Conservation (phyloP, 495 filamentous ascomycete species). For the Lichina pygmaea region DNA sequence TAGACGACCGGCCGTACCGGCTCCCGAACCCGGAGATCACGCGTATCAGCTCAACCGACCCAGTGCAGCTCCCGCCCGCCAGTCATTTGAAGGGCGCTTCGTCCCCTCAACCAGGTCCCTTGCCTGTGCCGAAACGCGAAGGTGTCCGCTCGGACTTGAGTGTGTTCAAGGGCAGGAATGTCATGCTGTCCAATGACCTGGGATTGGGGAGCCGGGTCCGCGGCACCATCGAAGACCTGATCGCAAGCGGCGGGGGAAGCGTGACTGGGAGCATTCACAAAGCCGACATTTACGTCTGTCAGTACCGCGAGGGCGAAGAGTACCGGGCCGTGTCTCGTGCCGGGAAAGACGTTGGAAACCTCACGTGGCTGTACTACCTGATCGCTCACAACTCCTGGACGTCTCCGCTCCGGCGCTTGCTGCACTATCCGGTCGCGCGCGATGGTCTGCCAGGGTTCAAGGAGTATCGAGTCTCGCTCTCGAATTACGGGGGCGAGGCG, state of each 20-base stretch:
- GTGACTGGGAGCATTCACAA: slow-evolving; percentile 37
- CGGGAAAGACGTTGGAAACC: slow-evolving; percentile 64
- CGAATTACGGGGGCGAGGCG: slow-evolving; percentile 89
- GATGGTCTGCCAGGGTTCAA: slow-evolving; percentile 56
- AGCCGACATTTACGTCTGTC: slow-evolving; percentile 63
- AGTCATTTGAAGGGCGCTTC: slow-evolving; percentile 47
- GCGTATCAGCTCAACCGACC: slow-evolving; percentile 22
- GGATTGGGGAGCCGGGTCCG: slow-evolving; percentile 34
- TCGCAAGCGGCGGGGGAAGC: slow-evolving; percentile 38
- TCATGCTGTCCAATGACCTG: slow-evolving; percentile 41
- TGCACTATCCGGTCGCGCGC: slow-evolving; percentile 70
- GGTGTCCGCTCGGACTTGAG: slow-evolving; percentile 14
- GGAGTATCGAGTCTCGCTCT: slow-evolving; percentile 52
- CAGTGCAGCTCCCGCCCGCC: slow-evolving; percentile 24
- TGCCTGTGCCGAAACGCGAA: slow-evolving; percentile 13
- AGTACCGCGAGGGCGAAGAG: slow-evolving; percentile 55
- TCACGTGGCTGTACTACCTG: slow-evolving; percentile 79
- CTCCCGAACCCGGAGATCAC: slow-evolving; percentile 70
- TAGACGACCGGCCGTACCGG: slow-evolving; percentile 65
- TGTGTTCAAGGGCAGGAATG: slow-evolving; percentile 26
- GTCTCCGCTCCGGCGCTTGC: slow-evolving; percentile 44
- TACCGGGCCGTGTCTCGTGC: slow-evolving; percentile 49
- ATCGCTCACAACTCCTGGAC: slow-evolving; percentile 77
- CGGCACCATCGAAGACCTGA: slow-evolving; percentile 38
- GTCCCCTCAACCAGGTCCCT: slow-evolving; percentile 29